Evolutionary conservation across 495 filamentous ascomycete species (phyloP).

Genomic region (Penicillium roqueforti): DNA sequence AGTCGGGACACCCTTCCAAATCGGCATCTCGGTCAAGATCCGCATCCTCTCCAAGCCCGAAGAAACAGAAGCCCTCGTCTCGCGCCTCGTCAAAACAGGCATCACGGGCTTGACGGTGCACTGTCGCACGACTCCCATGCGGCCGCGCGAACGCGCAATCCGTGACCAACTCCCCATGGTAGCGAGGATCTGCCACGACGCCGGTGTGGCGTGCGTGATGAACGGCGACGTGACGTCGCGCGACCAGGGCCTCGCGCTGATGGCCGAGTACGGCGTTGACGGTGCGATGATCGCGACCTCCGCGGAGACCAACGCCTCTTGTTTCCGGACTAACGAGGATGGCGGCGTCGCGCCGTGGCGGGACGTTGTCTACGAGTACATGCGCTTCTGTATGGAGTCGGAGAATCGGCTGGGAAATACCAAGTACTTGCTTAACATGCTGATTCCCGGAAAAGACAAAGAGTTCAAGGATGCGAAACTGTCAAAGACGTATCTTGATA

Average conservation of each 20-base stretch:
- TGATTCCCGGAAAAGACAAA: constrained; percentile 74
- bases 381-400: constrained; percentile 63
- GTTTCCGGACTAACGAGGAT: constrained; percentile 63
- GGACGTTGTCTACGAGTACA: constrained; percentile 69
- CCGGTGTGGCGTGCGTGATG: constrained; percentile 85
- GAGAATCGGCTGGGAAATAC: constrained; percentile 89
- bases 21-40: constrained; percentile 95
- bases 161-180: constrained; percentile 82
- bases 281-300: constrained; percentile 95
- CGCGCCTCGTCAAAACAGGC: constrained; percentile 70
- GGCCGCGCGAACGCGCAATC: constrained; percentile 81
- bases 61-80: constrained; percentile 69
- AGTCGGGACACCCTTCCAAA: constrained; percentile 67
- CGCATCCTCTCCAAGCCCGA: constrained; percentile 73
- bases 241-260: constrained; percentile 61
- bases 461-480: constrained; percentile 50
- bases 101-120: constrained; percentile 91
- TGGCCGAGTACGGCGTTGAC: constrained; percentile 74
- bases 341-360: constrained; percentile 67
- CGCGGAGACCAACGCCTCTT: constrained; percentile 83
- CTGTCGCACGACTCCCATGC: constrained; percentile 94
- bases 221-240: constrained; percentile 83
- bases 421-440: constrained; percentile 78
- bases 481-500: constrained; percentile 60
- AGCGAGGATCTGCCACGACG: constrained; percentile 66